Evolutionary conservation across 1,284 basidiomycete species (phyloP).

Genomic region (Cutaneotrichosporon dermatis): DNA sequence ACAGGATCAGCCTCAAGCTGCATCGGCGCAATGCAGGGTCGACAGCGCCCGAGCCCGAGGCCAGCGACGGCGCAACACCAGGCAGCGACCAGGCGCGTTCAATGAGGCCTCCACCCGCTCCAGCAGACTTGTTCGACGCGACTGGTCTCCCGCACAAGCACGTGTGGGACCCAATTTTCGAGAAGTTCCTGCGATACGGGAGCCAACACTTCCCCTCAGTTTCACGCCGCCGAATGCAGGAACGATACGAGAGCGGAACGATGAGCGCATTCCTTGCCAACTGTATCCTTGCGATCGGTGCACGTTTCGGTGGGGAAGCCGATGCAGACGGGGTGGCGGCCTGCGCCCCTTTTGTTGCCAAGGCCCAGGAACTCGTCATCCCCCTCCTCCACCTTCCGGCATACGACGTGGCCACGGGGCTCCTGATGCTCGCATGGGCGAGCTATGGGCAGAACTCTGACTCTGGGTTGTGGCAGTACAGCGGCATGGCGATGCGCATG

Average conservation of each 20-base stretch:
- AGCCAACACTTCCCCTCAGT: slow-evolving; percentile 49
- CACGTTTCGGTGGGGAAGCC: slow-evolving; percentile 29
- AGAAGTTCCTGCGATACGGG: slow-evolving; percentile 46
- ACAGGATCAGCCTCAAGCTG: slow-evolving; percentile 50
- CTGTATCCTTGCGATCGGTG: slow-evolving; percentile 43
- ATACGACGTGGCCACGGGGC: slow-evolving; percentile 47
- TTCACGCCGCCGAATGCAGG: slow-evolving; percentile 43
- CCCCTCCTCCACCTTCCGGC: slow-evolving; percentile 50
- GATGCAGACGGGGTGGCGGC: slow-evolving; percentile 25
- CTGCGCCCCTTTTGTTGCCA: slow-evolving; percentile 50
- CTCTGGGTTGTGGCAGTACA: slow-evolving; percentile 48
- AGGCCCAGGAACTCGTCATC: slow-evolving; percentile 50
- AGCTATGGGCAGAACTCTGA: slow-evolving; percentile 51
- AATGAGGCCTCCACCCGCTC: slow-evolving; percentile 15
- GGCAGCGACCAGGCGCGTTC: slow-evolving; percentile 7
- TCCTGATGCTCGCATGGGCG: slow-evolving; percentile 49
- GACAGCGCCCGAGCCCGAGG: slow-evolving; percentile 23
- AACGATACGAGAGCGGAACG: slow-evolving; percentile 48
- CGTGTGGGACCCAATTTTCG: slow-evolving; percentile 45
- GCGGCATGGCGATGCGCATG: slow-evolving; percentile 51
- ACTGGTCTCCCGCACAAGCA: slow-evolving; percentile 45
- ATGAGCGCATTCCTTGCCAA: slow-evolving; percentile 50
- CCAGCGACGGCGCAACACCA: not conserved
- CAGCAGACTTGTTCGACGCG: slow-evolving; percentile 42
- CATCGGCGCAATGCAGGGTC: slow-evolving; percentile 25